Conservation (phyloP, 2,329 filamentous ascomycete species). For the Fusarium staphyleae region DNA sequence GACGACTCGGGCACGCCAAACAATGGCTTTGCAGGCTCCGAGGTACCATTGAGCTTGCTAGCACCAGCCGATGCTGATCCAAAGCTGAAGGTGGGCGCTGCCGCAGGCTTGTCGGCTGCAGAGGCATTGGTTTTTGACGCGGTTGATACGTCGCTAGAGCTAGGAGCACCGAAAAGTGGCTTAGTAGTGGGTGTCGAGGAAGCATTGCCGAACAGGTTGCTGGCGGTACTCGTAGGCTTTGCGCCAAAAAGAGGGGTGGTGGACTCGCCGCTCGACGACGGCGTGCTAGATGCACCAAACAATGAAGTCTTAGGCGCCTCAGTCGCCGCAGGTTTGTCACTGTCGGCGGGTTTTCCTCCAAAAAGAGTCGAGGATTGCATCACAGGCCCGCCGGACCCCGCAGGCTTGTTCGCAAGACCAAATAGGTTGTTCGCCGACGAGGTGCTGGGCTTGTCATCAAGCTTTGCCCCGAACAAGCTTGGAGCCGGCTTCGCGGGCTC, state of each 20-base stretch:
- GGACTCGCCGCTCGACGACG: slow-evolving; percentile 20
- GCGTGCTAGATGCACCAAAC: slow-evolving; percentile 42
- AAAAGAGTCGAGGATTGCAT: slow-evolving; percentile 47
- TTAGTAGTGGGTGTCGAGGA: slow-evolving; percentile 34
- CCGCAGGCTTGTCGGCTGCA: slow-evolving; percentile 30
- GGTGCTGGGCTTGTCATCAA: slow-evolving; percentile 41
- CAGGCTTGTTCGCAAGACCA: slow-evolving; percentile 46
- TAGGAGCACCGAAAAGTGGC: slow-evolving; percentile 43
- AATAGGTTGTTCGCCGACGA: slow-evolving; percentile 47
- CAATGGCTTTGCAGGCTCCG: slow-evolving; percentile 46
- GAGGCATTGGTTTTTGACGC: slow-evolving; percentile 36
- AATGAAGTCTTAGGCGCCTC: slow-evolving; percentile 39
- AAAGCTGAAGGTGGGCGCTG: slow-evolving; percentile 47
- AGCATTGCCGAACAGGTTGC: slow-evolving; percentile 45
- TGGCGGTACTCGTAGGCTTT: slow-evolving; percentile 36
- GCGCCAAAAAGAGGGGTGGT: slow-evolving; percentile 38
- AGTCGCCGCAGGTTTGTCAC: slow-evolving; percentile 36
- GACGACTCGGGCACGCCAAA: slow-evolving; percentile 50
- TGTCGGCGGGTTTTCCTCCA: slow-evolving; percentile 43
- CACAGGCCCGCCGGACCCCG: slow-evolving; percentile 40
- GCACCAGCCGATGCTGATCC: slow-evolving; percentile 36
- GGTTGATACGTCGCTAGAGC: slow-evolving; percentile 22
- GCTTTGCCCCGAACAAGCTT: slow-evolving; percentile 50
- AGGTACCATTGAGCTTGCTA: slow-evolving; percentile 41
- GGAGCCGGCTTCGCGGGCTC: slow-evolving; percentile 40